Evolutionary conservation across 192 early-diverging fungal genomes (phyloP), one percentile per base, ranked within the genome.

Genomic region (Backusella sp.): DNA sequence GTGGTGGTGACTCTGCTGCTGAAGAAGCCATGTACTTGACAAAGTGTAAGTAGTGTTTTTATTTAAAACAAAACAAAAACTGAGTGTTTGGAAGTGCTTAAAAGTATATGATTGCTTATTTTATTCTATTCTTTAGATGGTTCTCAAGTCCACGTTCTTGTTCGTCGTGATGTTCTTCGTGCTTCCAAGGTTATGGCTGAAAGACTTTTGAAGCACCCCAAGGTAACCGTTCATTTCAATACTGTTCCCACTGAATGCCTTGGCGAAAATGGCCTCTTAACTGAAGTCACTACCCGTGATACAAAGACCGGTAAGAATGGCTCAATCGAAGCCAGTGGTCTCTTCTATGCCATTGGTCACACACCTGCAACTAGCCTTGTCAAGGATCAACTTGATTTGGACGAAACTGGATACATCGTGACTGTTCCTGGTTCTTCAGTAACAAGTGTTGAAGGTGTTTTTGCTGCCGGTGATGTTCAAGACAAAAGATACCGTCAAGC

Each of bases 321-420:
- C 73, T 83, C 89, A 28, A 80, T 98, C 53, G 81, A 88, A 26
- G 92, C 93, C 46, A 97, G 93, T 75, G 98, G 98, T 28, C 84
- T 99, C 70, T 98, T 99, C 83, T 99, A 98, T 83, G 98, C 98
- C 32, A 98, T 99, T 82, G 97, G 98, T 44, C 98, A 99, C 84
- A 88, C 82, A 39, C 97, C 97, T 59, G 96, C 96, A 86, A 94
- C 92, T n/a, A 62, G 83, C 21, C 88, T 90, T 80, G 85, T 93
- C 71, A 87, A 89, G 72, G 90, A 90, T 66, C 92, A 96, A 82
- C 77, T 99, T 52, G 84, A 92, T 46, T 80, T 94, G 75, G 94
- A 99, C 82, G 89, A 91, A 68, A 91, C 90, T 74, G 95, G 95
- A 66, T 99, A 99, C 82, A 93, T 99, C 77, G 82, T 90, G 44